Evolutionary conservation across 805 yeast genomes (phyloP), one percentile per base, ranked within the genome.

Genomic region (Kregervanrija pseudodelftensis): DNA sequence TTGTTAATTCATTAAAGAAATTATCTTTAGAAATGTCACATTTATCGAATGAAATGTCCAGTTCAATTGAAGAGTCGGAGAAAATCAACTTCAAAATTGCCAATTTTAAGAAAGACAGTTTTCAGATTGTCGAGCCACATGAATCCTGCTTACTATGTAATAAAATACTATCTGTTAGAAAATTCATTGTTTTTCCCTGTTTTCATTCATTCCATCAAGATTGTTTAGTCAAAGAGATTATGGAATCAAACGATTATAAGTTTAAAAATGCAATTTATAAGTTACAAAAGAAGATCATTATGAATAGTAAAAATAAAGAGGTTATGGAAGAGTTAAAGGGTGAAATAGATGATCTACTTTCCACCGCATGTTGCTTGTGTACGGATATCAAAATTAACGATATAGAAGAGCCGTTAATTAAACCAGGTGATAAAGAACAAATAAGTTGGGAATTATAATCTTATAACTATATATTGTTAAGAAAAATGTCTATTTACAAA

Each of bases 151-250:
- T 74, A 37, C 52, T 79, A 3, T 91, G 98, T 62, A 65, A 69
- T n/a, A 74, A 74, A 52, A 73, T 93, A 8, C 67, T 91, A 38
- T 73, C 87, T 3, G 76, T 81, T 4, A 75, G 88, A 46, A 84
- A 79, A 57, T 89, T 89, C 53, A 73, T 82, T 43, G 78, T 81
- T 5, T 93, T 87, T 58, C 96, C 96, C 0, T 93, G 99, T 59
- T 83, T 77, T 45, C 99, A 93, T 60, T 78, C 86, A 5, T 85
- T 86, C 65, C 98, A 93, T 59, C 81, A 80, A 42, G 96, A 89
- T 59, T 93, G 99, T 66, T 62, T 88, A n/a, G 76, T 84, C 7
- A 74, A 76, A 45, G 67, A 67, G 34, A 76, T 84, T 32, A 58
- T 82, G 42, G 68, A 70, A 33, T 79, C 83, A 30, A 80, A 79